A percentile compares a stretch with the other conserved stretches of the same genome.
These are phyloP conservation scores for Fennellomyces sp. DNA, from an alignment of 371 early-diverging fungal species.

Conservation along the genomic window DNA sequence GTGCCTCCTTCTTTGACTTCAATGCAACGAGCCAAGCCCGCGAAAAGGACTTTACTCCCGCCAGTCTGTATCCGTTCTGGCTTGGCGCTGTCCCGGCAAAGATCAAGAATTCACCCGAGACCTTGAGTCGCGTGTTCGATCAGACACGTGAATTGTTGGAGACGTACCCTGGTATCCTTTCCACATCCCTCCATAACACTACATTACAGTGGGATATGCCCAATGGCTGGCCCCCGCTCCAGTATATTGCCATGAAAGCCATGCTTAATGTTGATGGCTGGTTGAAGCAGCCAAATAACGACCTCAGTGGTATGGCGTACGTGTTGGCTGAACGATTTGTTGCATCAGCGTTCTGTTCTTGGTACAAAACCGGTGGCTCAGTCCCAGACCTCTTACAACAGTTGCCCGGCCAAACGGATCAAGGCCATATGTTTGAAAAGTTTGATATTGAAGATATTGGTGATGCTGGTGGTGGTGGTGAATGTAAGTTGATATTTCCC, in stretches of 20 bases:
- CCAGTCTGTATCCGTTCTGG: slow-evolving; percentile 54
- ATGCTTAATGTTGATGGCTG: slow-evolving; percentile 35
- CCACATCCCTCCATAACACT: slow-evolving; percentile 60
- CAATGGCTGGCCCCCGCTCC: slow-evolving; percentile 80
- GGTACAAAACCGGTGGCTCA: slow-evolving; percentile 72
- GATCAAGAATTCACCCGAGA: slow-evolving; percentile 16
- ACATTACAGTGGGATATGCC: slow-evolving; percentile 91
- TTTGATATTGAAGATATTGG: slow-evolving; percentile 67
- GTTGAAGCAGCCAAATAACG: slow-evolving; percentile 5
- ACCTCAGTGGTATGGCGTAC: slow-evolving; percentile 29
- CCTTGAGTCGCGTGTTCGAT: slow-evolving; percentile 33
- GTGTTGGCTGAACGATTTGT: slow-evolving; percentile 67
- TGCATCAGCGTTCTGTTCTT: slow-evolving; percentile 69
- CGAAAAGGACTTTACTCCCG: slow-evolving; percentile 41
- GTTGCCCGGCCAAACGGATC: slow-evolving; percentile 22
- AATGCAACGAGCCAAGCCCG: slow-evolving; percentile 42
- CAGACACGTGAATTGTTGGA: slow-evolving; percentile 26
- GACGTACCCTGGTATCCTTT: slow-evolving; percentile 67
- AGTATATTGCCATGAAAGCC: slow-evolving; percentile 57
- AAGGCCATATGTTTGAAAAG: slow-evolving; percentile 84
- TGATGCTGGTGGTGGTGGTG: slow-evolving; percentile 76
- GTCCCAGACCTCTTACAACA: slow-evolving; percentile 40
- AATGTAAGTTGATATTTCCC: slow-evolving; percentile 43
- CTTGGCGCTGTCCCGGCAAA: slow-evolving; percentile 43
- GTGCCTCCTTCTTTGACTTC: slow-evolving; percentile 56